These are phyloP conservation scores for Cymodocea nodosa DNA, from an alignment of 116 monocot species.

Conservation along the genomic window DNA sequence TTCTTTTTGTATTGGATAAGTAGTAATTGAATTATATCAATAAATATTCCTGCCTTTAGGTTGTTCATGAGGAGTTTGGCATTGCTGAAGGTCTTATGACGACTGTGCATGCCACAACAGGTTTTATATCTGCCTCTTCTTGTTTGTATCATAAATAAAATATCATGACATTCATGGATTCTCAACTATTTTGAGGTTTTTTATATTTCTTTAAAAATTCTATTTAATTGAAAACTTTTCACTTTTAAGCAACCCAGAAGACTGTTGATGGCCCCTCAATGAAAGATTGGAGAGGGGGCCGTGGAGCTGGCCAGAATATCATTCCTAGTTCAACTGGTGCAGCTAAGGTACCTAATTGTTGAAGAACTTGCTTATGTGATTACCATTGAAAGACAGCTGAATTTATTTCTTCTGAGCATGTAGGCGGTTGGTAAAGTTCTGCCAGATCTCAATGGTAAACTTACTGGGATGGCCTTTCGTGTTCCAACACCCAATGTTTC, in stretches of 20 bases:
- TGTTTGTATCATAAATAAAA: background rate
- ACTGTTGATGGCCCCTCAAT: conserved; percentile 96
- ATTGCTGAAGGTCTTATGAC: conserved; percentile 98
- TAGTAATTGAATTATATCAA: no score
- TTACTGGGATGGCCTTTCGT: conserved; percentile 97
- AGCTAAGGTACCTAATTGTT: conserved; percentile 47
- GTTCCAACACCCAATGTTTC: conserved; percentile 98
- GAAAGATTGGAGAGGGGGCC: conserved; percentile 98
- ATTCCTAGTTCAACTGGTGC: conserved; percentile 99
- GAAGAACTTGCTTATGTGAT: background rate
- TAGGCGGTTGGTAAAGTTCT: conserved; percentile 99
- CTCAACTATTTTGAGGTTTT: background rate
- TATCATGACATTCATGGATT: background rate
- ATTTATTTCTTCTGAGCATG: background rate
- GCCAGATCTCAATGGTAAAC: conserved; percentile 90
- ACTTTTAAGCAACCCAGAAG: conserved; percentile 83
- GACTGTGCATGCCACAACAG: conserved; percentile 98
- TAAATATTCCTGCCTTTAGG: conserved; percentile 20
- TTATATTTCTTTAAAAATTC: background rate
- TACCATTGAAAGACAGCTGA: background rate
- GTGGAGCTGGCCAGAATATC: conserved; percentile 96
- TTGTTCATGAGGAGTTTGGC: conserved; percentile 98
- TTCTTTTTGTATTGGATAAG: no score
- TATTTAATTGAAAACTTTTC: background rate
- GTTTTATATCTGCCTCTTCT: conserved; percentile 16